Conservation (phyloP, 257 asterid species). For the Ophiorrhiza pumila region DNA sequence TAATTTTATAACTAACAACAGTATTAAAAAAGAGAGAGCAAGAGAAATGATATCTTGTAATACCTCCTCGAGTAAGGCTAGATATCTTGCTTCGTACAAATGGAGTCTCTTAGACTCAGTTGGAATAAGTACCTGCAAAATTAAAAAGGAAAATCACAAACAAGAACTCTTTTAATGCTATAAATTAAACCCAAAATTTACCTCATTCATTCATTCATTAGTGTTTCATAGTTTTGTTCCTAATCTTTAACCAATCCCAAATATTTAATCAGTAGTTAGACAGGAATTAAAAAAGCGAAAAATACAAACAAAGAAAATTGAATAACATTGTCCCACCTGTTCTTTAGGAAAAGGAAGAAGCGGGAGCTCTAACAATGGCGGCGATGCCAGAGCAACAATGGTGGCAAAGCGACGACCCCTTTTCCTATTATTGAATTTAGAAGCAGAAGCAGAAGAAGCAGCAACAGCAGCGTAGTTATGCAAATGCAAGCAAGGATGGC, state of each 20-base stretch:
- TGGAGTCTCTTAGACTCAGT: slow-evolving; percentile 72
- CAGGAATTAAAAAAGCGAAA: background rate
- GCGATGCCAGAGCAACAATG: slow-evolving; percentile 9
- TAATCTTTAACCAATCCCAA: too few species aligned
- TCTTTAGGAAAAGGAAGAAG: slow-evolving; percentile 38
- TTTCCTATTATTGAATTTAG: background rate
- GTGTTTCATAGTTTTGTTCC: too few species aligned
- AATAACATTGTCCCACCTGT: slow-evolving; percentile 22
- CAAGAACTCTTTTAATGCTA: background rate
- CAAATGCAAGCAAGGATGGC: slow-evolving; percentile 3
- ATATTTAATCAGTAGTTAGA: background rate
- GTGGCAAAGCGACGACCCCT: slow-evolving; percentile 7
- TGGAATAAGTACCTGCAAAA: slow-evolving; percentile 66
- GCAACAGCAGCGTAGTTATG: background rate
- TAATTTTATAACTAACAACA: too few species aligned
- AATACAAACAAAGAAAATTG: background rate
- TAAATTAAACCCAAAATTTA: too few species aligned
- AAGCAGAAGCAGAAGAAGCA: background rate
- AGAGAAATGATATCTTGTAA: background rate
- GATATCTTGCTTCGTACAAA: slow-evolving; percentile 78
- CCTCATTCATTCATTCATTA: too few species aligned
- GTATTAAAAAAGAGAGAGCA: background rate
- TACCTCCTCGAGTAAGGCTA: slow-evolving; percentile 83
- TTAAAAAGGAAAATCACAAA: background rate
- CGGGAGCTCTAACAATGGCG: slow-evolving; percentile 21